phyloP scores from a whole-genome alignment of 805 yeast species.

The Saturnispora bothae region DNA sequence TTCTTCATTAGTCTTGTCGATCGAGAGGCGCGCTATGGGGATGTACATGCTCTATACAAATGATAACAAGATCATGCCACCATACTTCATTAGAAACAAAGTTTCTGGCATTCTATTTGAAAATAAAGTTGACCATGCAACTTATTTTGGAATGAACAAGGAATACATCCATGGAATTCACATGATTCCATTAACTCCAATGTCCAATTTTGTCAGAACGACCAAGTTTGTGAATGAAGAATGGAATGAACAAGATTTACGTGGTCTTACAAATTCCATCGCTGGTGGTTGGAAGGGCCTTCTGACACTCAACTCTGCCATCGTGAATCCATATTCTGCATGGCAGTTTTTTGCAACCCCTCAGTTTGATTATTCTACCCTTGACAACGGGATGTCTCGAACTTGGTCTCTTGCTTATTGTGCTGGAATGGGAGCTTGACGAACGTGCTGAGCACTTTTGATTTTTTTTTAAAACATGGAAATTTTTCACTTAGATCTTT shows the following conservation, averaged over 20 bases:
- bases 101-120: slow-evolving; percentile 65
- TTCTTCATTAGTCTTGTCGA: slow-evolving; percentile 48
- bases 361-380: slow-evolving; percentile 27
- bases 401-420: slow-evolving; percentile 54
- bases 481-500: too few relatives aligned
- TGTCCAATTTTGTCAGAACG: slow-evolving; percentile 44
- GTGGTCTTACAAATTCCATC: slow-evolving; percentile 29
- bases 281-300: slow-evolving; percentile 61
- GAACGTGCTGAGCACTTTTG: background rate
- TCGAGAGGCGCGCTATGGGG: slow-evolving; percentile 45
- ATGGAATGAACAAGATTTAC: slow-evolving; percentile 26
- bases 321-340: slow-evolving; percentile 32
- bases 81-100: slow-evolving; percentile 41
- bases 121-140: slow-evolving; percentile 62
- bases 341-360: slow-evolving; percentile 32
- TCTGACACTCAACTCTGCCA: slow-evolving; percentile 34
- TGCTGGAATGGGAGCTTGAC: slow-evolving; percentile 35
- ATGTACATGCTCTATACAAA: slow-evolving; percentile 41
- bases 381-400: slow-evolving; percentile 54
- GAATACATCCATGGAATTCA: slow-evolving; percentile 72
- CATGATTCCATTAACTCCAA: slow-evolving; percentile 64
- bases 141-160: slow-evolving; percentile 51
- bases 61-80: slow-evolving; percentile 42
- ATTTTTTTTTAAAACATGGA: too few relatives aligned
- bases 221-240: slow-evolving; percentile 40